These are phyloP conservation scores for Xylaria acuta DNA, from an alignment of 495 filamentous ascomycete species.

Conservation along the genomic window DNA sequence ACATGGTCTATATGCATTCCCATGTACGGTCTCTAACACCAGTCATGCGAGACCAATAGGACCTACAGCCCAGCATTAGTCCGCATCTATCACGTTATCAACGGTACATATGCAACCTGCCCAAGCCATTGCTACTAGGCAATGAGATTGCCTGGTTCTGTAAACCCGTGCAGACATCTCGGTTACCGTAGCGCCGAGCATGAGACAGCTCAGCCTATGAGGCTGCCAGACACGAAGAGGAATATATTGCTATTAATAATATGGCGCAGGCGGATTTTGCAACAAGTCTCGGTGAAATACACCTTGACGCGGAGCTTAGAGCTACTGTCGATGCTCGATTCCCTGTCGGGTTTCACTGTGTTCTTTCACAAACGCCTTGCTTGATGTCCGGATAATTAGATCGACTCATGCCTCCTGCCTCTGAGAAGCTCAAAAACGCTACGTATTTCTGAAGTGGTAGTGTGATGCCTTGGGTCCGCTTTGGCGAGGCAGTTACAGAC, in stretches of 20 bases:
- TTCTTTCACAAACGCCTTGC: not conserved
- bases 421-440: not conserved
- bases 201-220: not conserved
- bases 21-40: not conserved
- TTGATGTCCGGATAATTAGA: not conserved
- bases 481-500: not conserved
- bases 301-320: not conserved
- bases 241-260: not conserved
- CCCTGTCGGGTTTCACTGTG: not conserved
- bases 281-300: not conserved
- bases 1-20: not conserved
- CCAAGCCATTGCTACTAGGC: not conserved
- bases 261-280: not conserved
- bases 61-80: not conserved
- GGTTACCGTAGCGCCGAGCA: not conserved
- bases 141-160: not conserved
- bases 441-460: too few species aligned
- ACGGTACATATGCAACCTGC: conserved; percentile 1
- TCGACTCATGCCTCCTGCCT: not conserved
- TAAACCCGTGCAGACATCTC: not conserved
- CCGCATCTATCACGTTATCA: not conserved
- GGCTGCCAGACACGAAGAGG: conserved; percentile 1
- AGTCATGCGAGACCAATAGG: not conserved
- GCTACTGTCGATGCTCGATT: not conserved
- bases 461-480: too few species aligned